phyloP scores from a whole-genome alignment of 768 basidiomycete species.

The Podaxis rugospora region DNA sequence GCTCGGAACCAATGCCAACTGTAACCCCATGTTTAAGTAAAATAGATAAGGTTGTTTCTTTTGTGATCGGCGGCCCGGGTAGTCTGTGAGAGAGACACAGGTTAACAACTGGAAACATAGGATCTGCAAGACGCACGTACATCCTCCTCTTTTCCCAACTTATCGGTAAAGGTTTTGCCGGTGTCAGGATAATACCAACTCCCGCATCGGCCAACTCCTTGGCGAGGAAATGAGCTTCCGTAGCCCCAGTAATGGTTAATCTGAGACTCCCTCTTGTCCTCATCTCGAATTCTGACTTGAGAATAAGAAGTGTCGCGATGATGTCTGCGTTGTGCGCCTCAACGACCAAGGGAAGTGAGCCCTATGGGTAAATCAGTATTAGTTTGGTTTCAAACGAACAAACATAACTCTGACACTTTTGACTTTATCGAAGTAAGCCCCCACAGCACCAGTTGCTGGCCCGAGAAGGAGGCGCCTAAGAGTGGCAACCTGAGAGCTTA shows the following conservation, averaged over 20 bases:
- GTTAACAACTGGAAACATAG: background rate
- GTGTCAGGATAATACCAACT: conserved; percentile 44
- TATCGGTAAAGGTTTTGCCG: conserved; percentile 66
- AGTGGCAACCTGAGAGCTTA: conserved; percentile 79
- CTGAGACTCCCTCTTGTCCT: conserved; percentile 38
- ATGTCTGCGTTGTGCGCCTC: conserved; percentile 75
- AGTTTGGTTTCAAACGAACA: background rate
- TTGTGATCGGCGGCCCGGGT: conserved; percentile 72
- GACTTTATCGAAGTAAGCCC: conserved; percentile 43
- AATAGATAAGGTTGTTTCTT: conserved; percentile 46
- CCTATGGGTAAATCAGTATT: conserved; percentile 30
- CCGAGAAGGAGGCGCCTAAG: conserved; percentile 61
- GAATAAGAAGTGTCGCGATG: conserved; percentile 68
- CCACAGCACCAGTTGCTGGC: conserved; percentile 31
- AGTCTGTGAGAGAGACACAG: conserved; percentile 25
- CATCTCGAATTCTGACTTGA: conserved; percentile 62
- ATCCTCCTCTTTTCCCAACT: conserved; percentile 69
- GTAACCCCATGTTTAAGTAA: conserved; percentile 68
- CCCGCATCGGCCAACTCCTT: conserved; percentile 51
- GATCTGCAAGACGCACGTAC: conserved; percentile 30
- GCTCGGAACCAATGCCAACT: conserved; percentile 60
- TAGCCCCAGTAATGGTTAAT: conserved; percentile 60
- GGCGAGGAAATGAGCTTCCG: conserved; percentile 68
- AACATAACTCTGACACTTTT: conserved; percentile 28
- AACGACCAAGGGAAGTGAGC: conserved; percentile 69